These are phyloP conservation scores for Mortierella sp. DNA, from an alignment of 371 early-diverging fungal genomes.

Conservation along the genomic window DNA sequence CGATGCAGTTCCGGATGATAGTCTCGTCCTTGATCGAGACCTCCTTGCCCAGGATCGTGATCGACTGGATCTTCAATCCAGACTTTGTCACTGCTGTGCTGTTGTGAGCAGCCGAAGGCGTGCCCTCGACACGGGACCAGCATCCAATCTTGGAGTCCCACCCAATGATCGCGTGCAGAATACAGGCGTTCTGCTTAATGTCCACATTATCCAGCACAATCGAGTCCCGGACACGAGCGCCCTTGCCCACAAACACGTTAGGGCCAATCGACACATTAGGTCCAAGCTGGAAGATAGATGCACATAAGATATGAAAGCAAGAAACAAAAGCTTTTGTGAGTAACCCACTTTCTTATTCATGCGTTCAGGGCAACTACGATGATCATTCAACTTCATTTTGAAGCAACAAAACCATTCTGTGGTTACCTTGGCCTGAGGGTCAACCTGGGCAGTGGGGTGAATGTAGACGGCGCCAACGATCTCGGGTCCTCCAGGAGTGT, in stretches of 20 bases:
- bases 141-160: constrained; percentile 95
- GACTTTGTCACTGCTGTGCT: constrained; percentile 80
- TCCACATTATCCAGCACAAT: constrained; percentile 96
- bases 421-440: constrained; percentile 90
- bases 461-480: constrained; percentile 93
- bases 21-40: constrained; percentile 92
- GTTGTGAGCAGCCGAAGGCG: constrained; percentile 72
- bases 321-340: neutral
- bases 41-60: constrained; percentile 93
- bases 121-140: constrained; percentile 96
- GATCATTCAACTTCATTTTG: neutral
- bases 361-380: neutral
- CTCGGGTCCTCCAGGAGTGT: constrained; percentile 72
- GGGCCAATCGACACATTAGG: constrained; percentile 97
- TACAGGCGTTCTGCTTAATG: constrained; percentile 79
- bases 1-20: constrained; percentile 96
- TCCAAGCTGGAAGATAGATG: constrained; percentile 78
- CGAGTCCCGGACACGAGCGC: constrained; percentile 95
- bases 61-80: constrained; percentile 92
- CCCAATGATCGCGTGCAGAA: constrained; percentile 95
- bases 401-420: neutral
- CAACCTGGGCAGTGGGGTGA: constrained; percentile 93
- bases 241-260: constrained; percentile 93
- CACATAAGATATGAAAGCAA: neutral
- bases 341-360: neutral